Evolutionary conservation across 768 basidiomycete genomes (phyloP).

Genomic region (Exsudoporus frostii): DNA sequence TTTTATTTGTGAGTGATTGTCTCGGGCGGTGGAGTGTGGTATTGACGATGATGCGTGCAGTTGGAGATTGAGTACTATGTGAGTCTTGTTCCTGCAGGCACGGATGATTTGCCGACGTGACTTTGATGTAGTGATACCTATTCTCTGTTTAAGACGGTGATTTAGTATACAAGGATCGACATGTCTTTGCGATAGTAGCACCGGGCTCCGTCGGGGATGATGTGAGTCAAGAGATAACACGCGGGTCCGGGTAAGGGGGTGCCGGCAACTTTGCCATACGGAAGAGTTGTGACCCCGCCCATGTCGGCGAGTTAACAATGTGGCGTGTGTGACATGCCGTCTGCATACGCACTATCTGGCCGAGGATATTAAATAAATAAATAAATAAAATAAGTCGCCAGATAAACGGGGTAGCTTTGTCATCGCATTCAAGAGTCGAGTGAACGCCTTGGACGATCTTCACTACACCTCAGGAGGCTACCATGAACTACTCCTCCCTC

Average conservation of each 20-base stretch:
- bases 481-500: constrained; percentile 38
- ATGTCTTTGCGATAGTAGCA: too few species aligned
- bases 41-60: constrained; percentile 39
- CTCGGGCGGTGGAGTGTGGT: neutral
- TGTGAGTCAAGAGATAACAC: neutral
- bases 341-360: constrained; percentile 6
- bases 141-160: neutral
- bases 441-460: constrained; percentile 1
- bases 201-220: too few species aligned
- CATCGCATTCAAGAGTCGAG: neutral
- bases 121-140: constrained; percentile 20
- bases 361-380: constrained; percentile 2
- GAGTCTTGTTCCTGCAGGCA: constrained; percentile 30
- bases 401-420: constrained; percentile 1
- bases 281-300: neutral
- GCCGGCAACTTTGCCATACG: too few species aligned
- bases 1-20: constrained; percentile 76
- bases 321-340: constrained; percentile 7
- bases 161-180: too few species aligned
- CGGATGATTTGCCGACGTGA: neutral
- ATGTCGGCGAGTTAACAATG: neutral
- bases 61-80: constrained; percentile 96
- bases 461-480: constrained; percentile 7
- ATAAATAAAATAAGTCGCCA: neutral
- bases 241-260: too few species aligned